A percentile compares a stretch with the other conserved stretches of the same genome.
Evolutionary conservation across 139 green algal species (phyloP).

Genomic region (Nannochloris sp.): DNA sequence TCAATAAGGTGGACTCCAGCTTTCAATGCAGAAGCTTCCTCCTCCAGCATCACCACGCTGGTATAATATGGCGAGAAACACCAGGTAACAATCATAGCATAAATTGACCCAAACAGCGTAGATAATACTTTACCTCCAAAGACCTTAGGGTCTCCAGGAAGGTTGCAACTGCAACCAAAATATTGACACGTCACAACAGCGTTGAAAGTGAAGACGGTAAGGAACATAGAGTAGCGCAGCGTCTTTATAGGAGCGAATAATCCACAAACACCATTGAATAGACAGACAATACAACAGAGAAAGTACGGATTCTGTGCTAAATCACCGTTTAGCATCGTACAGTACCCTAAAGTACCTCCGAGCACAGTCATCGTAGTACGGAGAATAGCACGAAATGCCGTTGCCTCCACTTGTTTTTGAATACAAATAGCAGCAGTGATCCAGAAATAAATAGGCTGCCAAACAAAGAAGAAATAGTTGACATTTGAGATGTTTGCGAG

Average conservation of each 20-base stretch:
- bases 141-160: not conserved
- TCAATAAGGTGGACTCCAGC: not conserved
- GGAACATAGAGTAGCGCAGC: conserved; percentile 15
- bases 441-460: conserved; percentile 20
- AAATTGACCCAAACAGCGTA: conserved; percentile 11
- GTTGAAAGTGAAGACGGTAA: conserved; percentile 9
- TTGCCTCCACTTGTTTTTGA: conserved; percentile 16
- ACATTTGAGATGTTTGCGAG: not conserved
- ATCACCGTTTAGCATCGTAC: conserved; percentile 14
- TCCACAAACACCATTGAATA: not conserved
- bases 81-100: conserved; percentile 6
- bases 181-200: conserved; percentile 18
- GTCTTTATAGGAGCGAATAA: conserved; percentile 4
- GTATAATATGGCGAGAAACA: conserved; percentile 9
- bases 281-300: not conserved
- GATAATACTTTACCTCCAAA: conserved; percentile 12
- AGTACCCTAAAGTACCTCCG: not conserved
- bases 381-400: conserved; percentile 6
- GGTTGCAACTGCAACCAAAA: conserved; percentile 18
- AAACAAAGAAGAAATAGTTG: conserved; percentile 11
- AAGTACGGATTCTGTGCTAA: conserved; percentile 14
- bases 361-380: conserved; percentile 9
- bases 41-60: not conserved
- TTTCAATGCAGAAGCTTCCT: not conserved
- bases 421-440: conserved; percentile 23